Percentiles rank a stretch among this genome's conserved stretches.
phyloP scores from a whole-genome alignment of 805 yeast genomes.

The Metschnikowia sp. region DNA sequence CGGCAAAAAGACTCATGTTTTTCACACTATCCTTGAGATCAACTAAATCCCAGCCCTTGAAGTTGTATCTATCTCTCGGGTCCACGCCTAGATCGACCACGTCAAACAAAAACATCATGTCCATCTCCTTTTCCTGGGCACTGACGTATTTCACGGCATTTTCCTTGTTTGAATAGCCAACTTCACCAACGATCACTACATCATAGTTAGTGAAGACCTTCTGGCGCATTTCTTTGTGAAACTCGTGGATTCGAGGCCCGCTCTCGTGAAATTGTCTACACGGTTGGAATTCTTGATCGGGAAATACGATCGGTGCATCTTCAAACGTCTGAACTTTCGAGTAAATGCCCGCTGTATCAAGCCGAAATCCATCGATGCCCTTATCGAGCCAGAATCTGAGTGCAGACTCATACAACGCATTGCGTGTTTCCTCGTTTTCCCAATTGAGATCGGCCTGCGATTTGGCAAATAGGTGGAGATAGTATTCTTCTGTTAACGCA shows the following conservation, averaged over 20 bases:
- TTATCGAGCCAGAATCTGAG: constrained; percentile 49
- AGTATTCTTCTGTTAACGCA: constrained; percentile 49
- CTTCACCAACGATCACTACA: constrained; percentile 57
- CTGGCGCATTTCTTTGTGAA: constrained; percentile 45
- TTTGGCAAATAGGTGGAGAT: constrained; percentile 47
- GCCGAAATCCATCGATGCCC: constrained; percentile 57
- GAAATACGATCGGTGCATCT: constrained; percentile 46
- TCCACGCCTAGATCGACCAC: constrained; percentile 37
- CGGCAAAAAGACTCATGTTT: constrained; percentile 35
- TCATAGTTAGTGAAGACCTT: constrained; percentile 44
- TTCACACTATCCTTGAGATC: constrained; percentile 41
- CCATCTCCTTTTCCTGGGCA: constrained; percentile 36
- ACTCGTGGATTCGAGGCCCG: constrained; percentile 57
- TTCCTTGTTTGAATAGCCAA: constrained; percentile 41
- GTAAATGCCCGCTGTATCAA: constrained; percentile 51
- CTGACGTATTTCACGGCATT: constrained; percentile 42
- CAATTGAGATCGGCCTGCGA: constrained; percentile 58
- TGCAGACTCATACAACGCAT: constrained; percentile 43
- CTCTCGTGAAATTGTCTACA: constrained; percentile 28
- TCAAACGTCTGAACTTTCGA: constrained; percentile 42
- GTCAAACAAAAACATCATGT: constrained; percentile 37
- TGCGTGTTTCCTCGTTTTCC: constrained; percentile 42
- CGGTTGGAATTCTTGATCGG: constrained; percentile 38
- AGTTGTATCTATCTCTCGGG: constrained; percentile 32
- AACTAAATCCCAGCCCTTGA: constrained; percentile 28